Evolutionary conservation across 163 green algal species (phyloP).

Genomic region (Chlorella variabilis): DNA sequence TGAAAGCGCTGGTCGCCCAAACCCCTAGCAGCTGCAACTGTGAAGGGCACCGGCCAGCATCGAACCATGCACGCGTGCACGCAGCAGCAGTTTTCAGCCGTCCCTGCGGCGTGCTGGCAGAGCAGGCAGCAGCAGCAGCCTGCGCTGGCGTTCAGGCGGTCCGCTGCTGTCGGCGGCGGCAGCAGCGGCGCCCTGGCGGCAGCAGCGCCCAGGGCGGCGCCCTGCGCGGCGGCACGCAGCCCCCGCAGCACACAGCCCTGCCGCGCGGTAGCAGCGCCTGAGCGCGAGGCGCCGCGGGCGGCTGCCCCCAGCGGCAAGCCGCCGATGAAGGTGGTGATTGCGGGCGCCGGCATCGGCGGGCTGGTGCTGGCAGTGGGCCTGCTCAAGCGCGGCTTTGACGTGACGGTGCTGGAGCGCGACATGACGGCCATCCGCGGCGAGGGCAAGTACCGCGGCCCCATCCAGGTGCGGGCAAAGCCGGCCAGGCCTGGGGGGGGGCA

Average conservation of each 20-base stretch:
- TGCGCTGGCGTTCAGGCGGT: background rate
- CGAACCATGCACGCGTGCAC: too few species aligned
- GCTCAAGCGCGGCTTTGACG: slow-evolving; percentile 82
- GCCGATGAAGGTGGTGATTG: slow-evolving; percentile 77
- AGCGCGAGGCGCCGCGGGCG: background rate
- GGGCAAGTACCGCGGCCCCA: slow-evolving; percentile 95
- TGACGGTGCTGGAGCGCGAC: slow-evolving; percentile 90
- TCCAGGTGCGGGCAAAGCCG: slow-evolving; percentile 71
- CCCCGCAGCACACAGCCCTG: background rate
- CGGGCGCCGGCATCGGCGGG: slow-evolving; percentile 95
- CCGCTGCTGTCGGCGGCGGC: background rate
- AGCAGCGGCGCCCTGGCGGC: background rate
- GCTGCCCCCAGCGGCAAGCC: background rate
- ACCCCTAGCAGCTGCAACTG: too few species aligned
- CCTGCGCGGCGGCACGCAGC: background rate
- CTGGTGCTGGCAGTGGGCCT: slow-evolving; percentile 90
- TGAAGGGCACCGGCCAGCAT: too few species aligned
- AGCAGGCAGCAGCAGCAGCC: background rate
- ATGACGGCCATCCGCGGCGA: slow-evolving; percentile 93
- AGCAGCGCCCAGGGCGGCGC: background rate
- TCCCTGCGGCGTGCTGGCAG: background rate
- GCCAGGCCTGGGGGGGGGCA: too few species aligned
- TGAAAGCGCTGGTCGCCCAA: too few species aligned
- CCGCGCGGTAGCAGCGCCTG: slow-evolving; percentile 1
- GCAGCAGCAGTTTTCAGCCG: background rate